phyloP scores from a whole-genome alignment of 306 rosid species.

The Argentina anserina region DNA sequence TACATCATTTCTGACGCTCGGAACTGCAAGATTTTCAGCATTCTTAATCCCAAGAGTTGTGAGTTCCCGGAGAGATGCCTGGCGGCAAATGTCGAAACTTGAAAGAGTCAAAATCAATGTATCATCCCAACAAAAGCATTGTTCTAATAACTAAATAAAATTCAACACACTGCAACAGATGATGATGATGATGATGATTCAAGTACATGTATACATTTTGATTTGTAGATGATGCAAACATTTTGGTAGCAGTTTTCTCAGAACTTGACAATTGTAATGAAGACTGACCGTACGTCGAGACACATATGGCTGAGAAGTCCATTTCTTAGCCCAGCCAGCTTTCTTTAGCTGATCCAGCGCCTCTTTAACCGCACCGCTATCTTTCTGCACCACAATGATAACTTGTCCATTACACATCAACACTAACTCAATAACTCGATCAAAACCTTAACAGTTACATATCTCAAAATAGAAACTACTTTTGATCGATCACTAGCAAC shows the following conservation, averaged over 20 bases:
- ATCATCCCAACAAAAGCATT: slow-evolving; percentile 9
- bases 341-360: slow-evolving; percentile 75
- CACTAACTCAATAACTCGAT: no score
- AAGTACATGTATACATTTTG: slow-evolving; percentile 35
- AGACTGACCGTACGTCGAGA: slow-evolving; percentile 96
- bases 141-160: not conserved
- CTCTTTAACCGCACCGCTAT: slow-evolving; percentile 72
- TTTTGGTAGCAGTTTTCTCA: slow-evolving; percentile 37
- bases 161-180: slow-evolving; percentile 26
- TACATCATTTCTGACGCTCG: slow-evolving; percentile 91
- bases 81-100: slow-evolving; percentile 32
- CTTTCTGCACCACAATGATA: slow-evolving; percentile 51
- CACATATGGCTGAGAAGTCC: slow-evolving; percentile 95
- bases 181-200: slow-evolving; percentile 25
- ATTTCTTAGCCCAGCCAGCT: slow-evolving; percentile 90
- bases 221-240: slow-evolving; percentile 38
- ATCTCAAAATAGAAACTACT: not conserved
- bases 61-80: slow-evolving; percentile 84
- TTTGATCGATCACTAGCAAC: no score
- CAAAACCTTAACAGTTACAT: no score
- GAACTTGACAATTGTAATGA: slow-evolving; percentile 42
- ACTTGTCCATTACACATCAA: not conserved
- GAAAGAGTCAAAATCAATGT: slow-evolving; percentile 22
- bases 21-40: slow-evolving; percentile 92
- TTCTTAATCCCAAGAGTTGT: slow-evolving; percentile 82